Conservation (phyloP, 306 rosid genomes). For the Cotoneaster glaucophyllus region DNA sequence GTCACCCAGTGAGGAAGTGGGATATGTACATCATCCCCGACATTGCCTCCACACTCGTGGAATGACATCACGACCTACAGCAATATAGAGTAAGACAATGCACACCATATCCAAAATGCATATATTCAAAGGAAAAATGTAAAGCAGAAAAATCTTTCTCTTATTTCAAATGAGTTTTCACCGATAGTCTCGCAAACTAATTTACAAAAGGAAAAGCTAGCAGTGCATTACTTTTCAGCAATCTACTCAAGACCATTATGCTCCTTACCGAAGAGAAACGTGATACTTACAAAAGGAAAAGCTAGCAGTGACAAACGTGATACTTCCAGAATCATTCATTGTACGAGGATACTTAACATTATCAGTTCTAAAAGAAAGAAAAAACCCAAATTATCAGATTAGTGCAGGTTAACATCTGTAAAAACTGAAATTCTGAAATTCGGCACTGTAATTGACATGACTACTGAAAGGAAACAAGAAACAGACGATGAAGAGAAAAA, state of each 20-base stretch:
- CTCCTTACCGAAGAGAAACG: background rate
- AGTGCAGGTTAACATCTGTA: background rate
- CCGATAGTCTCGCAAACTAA: background rate
- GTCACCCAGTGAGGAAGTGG: constrained; percentile 78
- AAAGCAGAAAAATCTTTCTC: background rate
- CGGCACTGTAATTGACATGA: background rate
- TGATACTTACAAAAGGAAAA: too few species aligned
- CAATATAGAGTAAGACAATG: background rate
- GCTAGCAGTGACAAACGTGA: too few species aligned
- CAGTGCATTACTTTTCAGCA: background rate
- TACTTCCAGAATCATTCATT: background rate
- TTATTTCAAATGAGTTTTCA: background rate
- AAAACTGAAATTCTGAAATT: background rate
- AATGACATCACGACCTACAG: constrained; percentile 67
- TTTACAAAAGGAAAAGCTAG: background rate
- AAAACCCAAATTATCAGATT: background rate
- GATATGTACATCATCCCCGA: constrained; percentile 82
- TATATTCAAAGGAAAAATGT: background rate
- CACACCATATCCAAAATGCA: background rate
- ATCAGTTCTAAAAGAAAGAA: background rate
- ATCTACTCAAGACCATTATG: background rate
- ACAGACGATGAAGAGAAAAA: background rate
- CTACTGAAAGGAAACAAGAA: background rate
- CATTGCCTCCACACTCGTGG: constrained; percentile 85
- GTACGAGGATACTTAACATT: background rate